Evolutionary conservation across 768 basidiomycete genomes (phyloP), one percentile per base, ranked within the genome.

Genomic region (Chalciporus chontae): DNA sequence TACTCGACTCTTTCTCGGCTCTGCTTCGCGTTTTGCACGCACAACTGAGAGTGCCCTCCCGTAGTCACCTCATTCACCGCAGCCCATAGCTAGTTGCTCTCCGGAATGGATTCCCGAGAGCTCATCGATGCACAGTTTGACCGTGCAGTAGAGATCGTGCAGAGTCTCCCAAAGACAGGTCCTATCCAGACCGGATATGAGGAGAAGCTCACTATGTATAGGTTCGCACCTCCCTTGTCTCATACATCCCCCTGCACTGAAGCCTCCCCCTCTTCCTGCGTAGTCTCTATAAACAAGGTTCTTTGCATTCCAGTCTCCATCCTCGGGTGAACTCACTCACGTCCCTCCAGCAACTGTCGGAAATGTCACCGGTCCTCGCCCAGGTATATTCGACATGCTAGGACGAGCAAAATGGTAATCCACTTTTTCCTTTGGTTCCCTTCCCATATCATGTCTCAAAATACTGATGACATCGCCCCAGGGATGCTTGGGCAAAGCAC

Each of bases 401-500:
- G 90, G 90, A 37, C 76, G 93, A 57, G 93, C 94, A 18, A 97
- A 97, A 73, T 96, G 94, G 94, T 91, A 55, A 21, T 77, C 9
- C 9, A 27, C 5, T 13, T 44, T 36, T 24, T 46, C 13, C 43
- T 62, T 32, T 45, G 32, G 8, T 45, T 5, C 24, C 26, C 37
- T 40, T 17, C 32, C 26, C 4, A 19, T 56, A 52, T 60, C 60
- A 66, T 58, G 45, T 66, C 53, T 62, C 59, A 42, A 51, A 21
- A 18, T 36, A 36, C n/a, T 15, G n/a, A 56, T 40, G 34, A 23
- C 19, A 26, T 17, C 46, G 18, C 18, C 31, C 21, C 45, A 94
- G 92, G 91, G 93, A 94, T 72, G 90, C 90, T 39, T 97, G 94
- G 94, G 85, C 87, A 41, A 95, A 94, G 65, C 91, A 94, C 64